phyloP scores from a whole-genome alignment of 257 asterid species.

The Apocynum venetum region DNA sequence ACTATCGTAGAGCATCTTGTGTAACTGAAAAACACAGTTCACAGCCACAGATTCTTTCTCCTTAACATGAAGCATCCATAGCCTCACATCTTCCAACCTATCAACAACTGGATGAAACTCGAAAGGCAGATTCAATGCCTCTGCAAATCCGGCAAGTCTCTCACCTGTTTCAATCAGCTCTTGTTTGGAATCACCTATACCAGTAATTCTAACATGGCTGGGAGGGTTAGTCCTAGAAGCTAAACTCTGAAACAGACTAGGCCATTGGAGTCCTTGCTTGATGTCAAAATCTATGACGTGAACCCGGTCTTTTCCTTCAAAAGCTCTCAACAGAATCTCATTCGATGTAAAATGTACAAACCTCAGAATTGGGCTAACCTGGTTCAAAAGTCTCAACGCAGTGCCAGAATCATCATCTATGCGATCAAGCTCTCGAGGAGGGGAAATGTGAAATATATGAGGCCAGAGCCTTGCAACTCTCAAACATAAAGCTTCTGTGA shows the following conservation, averaged over 20 bases:
- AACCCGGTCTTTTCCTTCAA: constrained; percentile 74
- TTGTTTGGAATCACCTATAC: constrained; percentile 86
- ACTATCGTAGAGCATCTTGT: constrained; percentile 67
- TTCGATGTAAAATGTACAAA: constrained; percentile 87
- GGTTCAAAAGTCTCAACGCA: constrained; percentile 61
- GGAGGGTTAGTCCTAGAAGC: constrained; percentile 72
- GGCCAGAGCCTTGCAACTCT: constrained; percentile 83
- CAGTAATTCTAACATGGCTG: constrained; percentile 78
- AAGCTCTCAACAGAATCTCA: constrained; percentile 74
- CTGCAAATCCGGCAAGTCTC: constrained; percentile 72
- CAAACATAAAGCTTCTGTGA: constrained; percentile 78
- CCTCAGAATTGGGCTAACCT: constrained; percentile 71
- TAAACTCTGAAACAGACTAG: constrained; percentile 82
- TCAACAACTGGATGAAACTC: constrained; percentile 94
- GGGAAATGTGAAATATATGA: constrained; percentile 53
- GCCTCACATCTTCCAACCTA: constrained; percentile 84
- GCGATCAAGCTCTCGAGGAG: constrained; percentile 68
- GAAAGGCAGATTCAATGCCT: constrained; percentile 54
- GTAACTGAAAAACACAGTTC: constrained; percentile 76
- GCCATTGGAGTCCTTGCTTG: constrained; percentile 96
- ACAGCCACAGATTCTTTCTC: constrained; percentile 76
- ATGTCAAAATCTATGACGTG: constrained; percentile 91
- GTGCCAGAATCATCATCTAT: constrained; percentile 49
- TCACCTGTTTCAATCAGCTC: constrained; percentile 81
- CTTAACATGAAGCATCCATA: constrained; percentile 99